Percentiles rank a stretch among this genome's conserved stretches.
Evolutionary conservation across 805 yeast species (phyloP).

Genomic region (Grigorovia yakushimaensis): DNA sequence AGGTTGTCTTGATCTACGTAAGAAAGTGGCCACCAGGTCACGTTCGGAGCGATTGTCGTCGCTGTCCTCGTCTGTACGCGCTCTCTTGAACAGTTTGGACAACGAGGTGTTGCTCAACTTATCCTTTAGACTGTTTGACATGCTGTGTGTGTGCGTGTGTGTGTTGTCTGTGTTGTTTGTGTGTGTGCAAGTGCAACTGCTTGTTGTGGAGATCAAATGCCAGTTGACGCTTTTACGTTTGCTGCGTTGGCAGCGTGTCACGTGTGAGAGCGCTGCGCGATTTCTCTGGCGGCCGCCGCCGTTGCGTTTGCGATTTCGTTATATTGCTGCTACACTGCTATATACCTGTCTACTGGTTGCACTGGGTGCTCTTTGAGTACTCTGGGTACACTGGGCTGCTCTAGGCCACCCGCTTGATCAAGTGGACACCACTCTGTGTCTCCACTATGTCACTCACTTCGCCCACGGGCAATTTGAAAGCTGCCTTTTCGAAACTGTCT

Average conservation of each 20-base stretch:
- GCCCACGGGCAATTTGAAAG: constrained; percentile 73
- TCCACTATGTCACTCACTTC: constrained; percentile 78
- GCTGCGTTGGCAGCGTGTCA: neutral
- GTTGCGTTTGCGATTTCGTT: too few species aligned
- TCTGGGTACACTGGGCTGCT: neutral
- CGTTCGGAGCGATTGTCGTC: constrained; percentile 15
- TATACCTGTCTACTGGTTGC: neutral
- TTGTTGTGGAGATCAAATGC: too few species aligned
- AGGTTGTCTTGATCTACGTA: neutral
- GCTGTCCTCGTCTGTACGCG: neutral
- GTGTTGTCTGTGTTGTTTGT: neutral
- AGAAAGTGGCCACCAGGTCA: neutral
- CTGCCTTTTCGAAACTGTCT: constrained; percentile 83
- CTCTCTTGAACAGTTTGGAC: constrained; percentile 24
- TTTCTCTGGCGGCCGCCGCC: too few species aligned
- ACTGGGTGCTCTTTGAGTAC: neutral
- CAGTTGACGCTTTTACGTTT: too few species aligned
- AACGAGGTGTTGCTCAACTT: constrained; percentile 24
- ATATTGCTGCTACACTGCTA: too few species aligned
- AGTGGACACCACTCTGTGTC: constrained; percentile 83
- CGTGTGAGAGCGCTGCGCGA: too few species aligned
- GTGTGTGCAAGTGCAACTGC: neutral
- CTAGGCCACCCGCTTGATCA: constrained; percentile 50
- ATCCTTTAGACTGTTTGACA: constrained; percentile 11
- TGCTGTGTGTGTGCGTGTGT: too few species aligned